Evolutionary conservation across 148 eudicot species (phyloP), one percentile per base, ranked within the genome.

Genomic region (Arbutus unedo): DNA sequence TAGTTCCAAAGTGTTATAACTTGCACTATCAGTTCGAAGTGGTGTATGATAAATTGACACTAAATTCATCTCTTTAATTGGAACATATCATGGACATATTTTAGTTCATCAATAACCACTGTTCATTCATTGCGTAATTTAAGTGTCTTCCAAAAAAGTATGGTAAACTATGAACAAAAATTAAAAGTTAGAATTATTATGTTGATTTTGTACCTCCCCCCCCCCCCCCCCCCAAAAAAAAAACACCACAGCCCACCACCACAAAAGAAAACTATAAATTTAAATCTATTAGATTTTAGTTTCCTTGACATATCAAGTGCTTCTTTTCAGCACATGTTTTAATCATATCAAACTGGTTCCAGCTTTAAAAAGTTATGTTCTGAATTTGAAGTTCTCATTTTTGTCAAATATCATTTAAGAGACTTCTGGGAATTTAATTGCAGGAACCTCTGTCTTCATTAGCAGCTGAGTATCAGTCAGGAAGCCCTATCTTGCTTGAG

Each of bases 401-500:
- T 48, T 11, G 14, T 19, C 71, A 80, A 62, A 38, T 43, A 31
- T 43, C 71, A 66, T 66, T 16, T 66, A 31, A 25, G 44, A 66
- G 43, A n/a, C 66, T 47, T 18, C 14, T 81, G 75, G 19, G 56
- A 43, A 62, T 83, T 71, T 59, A 31, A 57, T 74, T 84, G 86
- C 92, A 96, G 98, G 99, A 94, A 75, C 95, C 98, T 87, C 86
- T 96, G 18, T 89, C 91, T 74, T 90, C 97, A 71, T 87, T 96
- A 85, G 90, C 92, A 80, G 90, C 88, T 72, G 99, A 96, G 79
- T 96, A 96, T 85, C 81, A 92, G 87, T 91, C 94, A 57, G 99
- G 99, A 76, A 96, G 93, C 85, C 81, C 94, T 79, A 93, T 96
- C 79, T 86, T 96, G 84, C 93, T 91, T 80, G 90, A 96, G 84